Conservation (phyloP, 768 basidiomycete genomes). For the Russula sp. region DNA sequence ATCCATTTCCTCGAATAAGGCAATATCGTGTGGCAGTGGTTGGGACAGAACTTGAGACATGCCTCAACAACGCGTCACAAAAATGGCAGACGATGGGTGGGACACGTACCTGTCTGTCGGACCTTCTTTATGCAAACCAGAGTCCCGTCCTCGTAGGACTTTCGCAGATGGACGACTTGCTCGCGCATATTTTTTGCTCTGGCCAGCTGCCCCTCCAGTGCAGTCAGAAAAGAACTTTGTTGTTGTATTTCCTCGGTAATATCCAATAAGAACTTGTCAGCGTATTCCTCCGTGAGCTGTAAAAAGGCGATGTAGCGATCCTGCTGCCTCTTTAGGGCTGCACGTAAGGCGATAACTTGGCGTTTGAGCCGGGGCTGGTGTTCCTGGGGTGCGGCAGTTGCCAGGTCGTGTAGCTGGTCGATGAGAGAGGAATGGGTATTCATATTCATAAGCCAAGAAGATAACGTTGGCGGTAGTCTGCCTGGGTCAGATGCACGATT, state of each 20-base stretch:
- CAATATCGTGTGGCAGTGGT: background rate
- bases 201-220: background rate
- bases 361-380: background rate
- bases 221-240: background rate
- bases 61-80: background rate
- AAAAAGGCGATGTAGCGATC: background rate
- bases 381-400: background rate
- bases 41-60: background rate
- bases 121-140: background rate
- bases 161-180: background rate
- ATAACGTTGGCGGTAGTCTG: background rate
- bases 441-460: background rate
- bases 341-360: background rate
- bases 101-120: conserved; percentile 20
- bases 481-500: no score
- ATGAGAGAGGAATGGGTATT: background rate
- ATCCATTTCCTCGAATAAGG: background rate
- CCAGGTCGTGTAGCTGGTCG: background rate
- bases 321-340: background rate
- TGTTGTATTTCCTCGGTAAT: conserved; percentile 2
- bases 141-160: background rate
- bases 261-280: background rate
- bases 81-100: background rate
- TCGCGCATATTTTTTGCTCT: background rate
- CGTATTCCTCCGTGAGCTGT: background rate